phyloP scores from a whole-genome alignment of 2,329 filamentous ascomycete genomes.

The Arthrinium puccinioides region DNA sequence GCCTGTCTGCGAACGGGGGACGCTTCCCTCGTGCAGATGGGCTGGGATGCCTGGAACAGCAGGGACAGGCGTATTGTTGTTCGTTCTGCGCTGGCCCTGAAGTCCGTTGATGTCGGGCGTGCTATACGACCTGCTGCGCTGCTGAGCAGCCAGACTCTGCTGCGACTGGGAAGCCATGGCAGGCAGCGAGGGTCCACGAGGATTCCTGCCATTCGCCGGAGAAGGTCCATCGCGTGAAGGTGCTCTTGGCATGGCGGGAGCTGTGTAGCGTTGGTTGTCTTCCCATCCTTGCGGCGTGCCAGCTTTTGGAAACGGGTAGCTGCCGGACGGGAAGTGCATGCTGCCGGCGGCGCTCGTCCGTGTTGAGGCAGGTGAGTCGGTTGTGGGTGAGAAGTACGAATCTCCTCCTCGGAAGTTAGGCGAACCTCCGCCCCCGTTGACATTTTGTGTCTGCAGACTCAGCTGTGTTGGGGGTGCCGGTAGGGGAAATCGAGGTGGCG shows the following conservation, averaged over 20 bases:
- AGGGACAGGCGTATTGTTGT: constrained; percentile 51
- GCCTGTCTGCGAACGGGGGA: constrained; percentile 73
- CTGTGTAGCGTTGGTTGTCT: constrained; percentile 74
- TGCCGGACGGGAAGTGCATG: constrained; percentile 51
- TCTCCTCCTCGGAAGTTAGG: constrained; percentile 59
- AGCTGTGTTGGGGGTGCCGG: constrained; percentile 51
- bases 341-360: constrained; percentile 69
- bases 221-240: constrained; percentile 71
- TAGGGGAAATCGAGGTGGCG: constrained; percentile 66
- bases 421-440: constrained; percentile 38
- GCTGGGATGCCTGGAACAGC: constrained; percentile 70
- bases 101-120: constrained; percentile 85
- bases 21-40: constrained; percentile 56
- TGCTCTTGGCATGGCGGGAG: constrained; percentile 75
- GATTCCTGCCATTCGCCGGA: constrained; percentile 54
- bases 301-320: constrained; percentile 67
- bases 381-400: constrained; percentile 88
- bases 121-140: constrained; percentile 82
- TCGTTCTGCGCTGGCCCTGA: constrained; percentile 47
- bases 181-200: constrained; percentile 73
- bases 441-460: constrained; percentile 57
- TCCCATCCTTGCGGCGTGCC: constrained; percentile 65
- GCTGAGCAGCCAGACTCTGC: constrained; percentile 53
- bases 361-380: constrained; percentile 71
- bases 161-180: constrained; percentile 52